Evolutionary conservation across 2,329 filamentous ascomycete species (phyloP), one percentile per base, ranked within the genome.

Genomic region (Fusarium sp.): DNA sequence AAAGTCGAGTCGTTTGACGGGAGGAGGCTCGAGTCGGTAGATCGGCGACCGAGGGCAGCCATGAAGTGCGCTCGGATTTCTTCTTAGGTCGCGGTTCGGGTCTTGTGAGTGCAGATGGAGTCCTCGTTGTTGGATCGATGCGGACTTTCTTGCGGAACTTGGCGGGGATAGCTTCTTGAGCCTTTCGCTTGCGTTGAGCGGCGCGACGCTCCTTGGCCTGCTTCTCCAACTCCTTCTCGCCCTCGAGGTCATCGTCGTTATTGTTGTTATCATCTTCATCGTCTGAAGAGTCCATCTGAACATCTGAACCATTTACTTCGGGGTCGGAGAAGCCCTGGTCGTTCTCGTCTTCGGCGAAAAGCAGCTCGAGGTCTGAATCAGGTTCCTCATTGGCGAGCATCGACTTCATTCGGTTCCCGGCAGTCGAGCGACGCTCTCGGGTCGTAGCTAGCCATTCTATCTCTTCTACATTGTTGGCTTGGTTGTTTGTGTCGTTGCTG

Each of bases 201-300:
- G 85, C 79, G 72, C 83, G 87, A 72, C 91, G 90, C 61, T 87
- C 88, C 70, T 89, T 90, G 59, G 91, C 93, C 71, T 91, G 87
- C 67, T 88, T 90, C 79, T 96, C 89, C 55, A 99, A 78, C 79
- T 97, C 93, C 73, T 90, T 91, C 80, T 99, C 96, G 33, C 96
- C 96, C 57, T 93, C 92, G 6, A 96, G 78, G 41, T 97, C 93
- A 69, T 96, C 85, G 27, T 76, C 77, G 55, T 78, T 80, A 37
- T 90, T 84, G 23, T 73, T 70, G 59, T 93, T 90, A 62, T 96
- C 93, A 48, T 96, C 93, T 46, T 94, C 91, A 67, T 93, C 92
- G 0, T 89, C 92, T 0, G 93, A 96, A 15, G 92, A 94, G 73
- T 96, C 93, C 82, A 97, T 90, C 46, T 92, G 90, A 70, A 92